Evolutionary conservation across 164 flowering plant species (phyloP), one percentile per base, ranked within the genome.

Genomic region (Tetracentron sinense): DNA sequence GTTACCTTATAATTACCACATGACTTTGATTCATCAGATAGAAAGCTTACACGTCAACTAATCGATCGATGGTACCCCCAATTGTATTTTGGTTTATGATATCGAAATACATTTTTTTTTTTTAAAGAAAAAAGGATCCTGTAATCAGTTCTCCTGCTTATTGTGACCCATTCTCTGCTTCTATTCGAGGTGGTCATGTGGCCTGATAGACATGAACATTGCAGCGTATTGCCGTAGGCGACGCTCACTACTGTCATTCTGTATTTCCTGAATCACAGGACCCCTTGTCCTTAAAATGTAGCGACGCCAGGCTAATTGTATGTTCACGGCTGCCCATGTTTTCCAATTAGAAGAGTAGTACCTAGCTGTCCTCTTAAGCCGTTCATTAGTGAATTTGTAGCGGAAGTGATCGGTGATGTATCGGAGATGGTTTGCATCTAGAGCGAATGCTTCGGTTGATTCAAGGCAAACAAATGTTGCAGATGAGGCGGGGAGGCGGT

Each of bases 161-260:
- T 33, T 4, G 38, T 33, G 38, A 21, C 30, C 2, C 33, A 44
- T 14, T 27, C 17, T 1, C 29, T n/a, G n/a, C 20, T 7, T 42
- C 78, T 70, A 93, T 64, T 93, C 94, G 22, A 93, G 91, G 67
- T 93, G 98, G 62, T 93, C 98, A 62, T 93, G 96, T 8, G 98
- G 98, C 71, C 88, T 74, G 7, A 90, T 56, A 1, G 97, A 84
- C 95, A 90, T 74, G 77, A 93, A 93, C 82, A 86, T 77, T 0
- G 96, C 94, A 55, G 97, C 98, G 77, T 83, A 90, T 50, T 75
- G 86, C 28, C 77, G 68, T 8, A 93, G 86, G 27, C 82, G 65
- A 14, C 82, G 78, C 21, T 89, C 95, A 28, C 64, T 42, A n/a
- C 79, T 78, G 5, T 78, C 87, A 58, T 59, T 77, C 21, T 68